Evolutionary conservation across 2,329 filamentous ascomycete species (phyloP).

Genomic region (Pseudocercospora musae): DNA sequence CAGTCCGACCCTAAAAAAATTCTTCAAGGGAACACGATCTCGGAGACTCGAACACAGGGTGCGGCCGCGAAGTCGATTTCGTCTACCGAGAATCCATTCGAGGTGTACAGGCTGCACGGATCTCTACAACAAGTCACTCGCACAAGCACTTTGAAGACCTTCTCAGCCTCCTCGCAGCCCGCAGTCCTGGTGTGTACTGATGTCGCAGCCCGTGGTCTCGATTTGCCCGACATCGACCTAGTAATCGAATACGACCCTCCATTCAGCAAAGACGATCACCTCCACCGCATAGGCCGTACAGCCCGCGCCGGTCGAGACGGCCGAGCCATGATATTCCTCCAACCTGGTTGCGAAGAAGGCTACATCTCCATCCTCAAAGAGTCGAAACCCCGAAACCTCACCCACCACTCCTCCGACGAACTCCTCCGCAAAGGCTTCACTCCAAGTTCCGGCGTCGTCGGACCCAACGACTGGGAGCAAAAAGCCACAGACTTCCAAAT

Average conservation of each 20-base stretch:
- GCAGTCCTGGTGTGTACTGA: slow-evolving; percentile 90
- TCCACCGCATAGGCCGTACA: slow-evolving; percentile 91
- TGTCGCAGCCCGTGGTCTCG: slow-evolving; percentile 90
- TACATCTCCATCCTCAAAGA: slow-evolving; percentile 78
- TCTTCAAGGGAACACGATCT: slow-evolving; percentile 41
- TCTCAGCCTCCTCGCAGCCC: slow-evolving; percentile 69
- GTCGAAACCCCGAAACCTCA: slow-evolving; percentile 57
- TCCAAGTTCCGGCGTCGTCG: slow-evolving; percentile 35
- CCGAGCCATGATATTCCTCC: slow-evolving; percentile 81
- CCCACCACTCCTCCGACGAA: slow-evolving; percentile 61
- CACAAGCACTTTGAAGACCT: slow-evolving; percentile 79
- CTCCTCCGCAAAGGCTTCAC: slow-evolving; percentile 63
- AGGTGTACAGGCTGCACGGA: slow-evolving; percentile 83
- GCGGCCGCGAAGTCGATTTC: slow-evolving; percentile 23
- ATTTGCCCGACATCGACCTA: slow-evolving; percentile 90
- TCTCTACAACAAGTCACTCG: slow-evolving; percentile 84
- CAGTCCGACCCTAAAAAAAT: slow-evolving; percentile 35
- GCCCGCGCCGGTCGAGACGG: slow-evolving; percentile 88
- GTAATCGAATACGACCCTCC: slow-evolving; percentile 96
- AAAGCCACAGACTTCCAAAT: slow-evolving; percentile 66
- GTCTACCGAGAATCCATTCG: slow-evolving; percentile 71
- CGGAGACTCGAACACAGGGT: slow-evolving; percentile 52
- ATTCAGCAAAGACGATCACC: slow-evolving; percentile 87
- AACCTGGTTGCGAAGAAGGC: slow-evolving; percentile 86
- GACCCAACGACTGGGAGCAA: slow-evolving; percentile 57